Conservation (phyloP, 768 basidiomycete species). For the Hortiboletus campestris region DNA sequence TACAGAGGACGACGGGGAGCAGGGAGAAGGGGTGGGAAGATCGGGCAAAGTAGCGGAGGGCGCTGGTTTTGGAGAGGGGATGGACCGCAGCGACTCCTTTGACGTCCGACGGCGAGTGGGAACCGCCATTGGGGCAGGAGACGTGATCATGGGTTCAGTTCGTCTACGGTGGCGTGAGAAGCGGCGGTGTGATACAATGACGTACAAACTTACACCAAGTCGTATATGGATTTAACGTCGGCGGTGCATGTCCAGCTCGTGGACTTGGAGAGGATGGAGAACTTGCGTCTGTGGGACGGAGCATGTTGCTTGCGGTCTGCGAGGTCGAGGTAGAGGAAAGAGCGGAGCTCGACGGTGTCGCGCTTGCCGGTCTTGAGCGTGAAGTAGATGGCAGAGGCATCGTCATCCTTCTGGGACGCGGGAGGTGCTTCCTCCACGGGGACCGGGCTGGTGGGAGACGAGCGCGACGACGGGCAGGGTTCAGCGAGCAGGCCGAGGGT, state of each 20-base stretch:
- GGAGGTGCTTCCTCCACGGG: too few relatives aligned
- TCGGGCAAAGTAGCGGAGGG: constrained; percentile 54
- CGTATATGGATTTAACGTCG: constrained; percentile 10
- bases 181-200: background rate
- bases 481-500: constrained; percentile 56
- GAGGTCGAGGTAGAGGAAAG: constrained; percentile 69
- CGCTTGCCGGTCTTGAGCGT: constrained; percentile 42
- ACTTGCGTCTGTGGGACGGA: constrained; percentile 37
- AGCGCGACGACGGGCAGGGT: background rate
- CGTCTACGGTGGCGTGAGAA: constrained; percentile 17
- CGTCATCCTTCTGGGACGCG: constrained; percentile 4
- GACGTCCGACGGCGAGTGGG: constrained; percentile 32
- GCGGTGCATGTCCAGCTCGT: constrained; percentile 30
- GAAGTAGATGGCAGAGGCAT: constrained; percentile 45
- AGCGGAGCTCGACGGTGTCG: constrained; percentile 43
- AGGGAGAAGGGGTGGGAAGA: constrained; percentile 31
- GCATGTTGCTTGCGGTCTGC: constrained; percentile 49
- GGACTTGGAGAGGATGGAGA: constrained; percentile 29
- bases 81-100: constrained; percentile 43
- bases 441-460: too few relatives aligned
- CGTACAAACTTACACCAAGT: constrained; percentile 10
- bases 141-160: constrained; percentile 24
- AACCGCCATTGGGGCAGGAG: constrained; percentile 1
- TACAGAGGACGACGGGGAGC: background rate
- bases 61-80: constrained; percentile 61